Conservation (phyloP, 768 basidiomycete genomes). For the Megacollybia marginata region DNA sequence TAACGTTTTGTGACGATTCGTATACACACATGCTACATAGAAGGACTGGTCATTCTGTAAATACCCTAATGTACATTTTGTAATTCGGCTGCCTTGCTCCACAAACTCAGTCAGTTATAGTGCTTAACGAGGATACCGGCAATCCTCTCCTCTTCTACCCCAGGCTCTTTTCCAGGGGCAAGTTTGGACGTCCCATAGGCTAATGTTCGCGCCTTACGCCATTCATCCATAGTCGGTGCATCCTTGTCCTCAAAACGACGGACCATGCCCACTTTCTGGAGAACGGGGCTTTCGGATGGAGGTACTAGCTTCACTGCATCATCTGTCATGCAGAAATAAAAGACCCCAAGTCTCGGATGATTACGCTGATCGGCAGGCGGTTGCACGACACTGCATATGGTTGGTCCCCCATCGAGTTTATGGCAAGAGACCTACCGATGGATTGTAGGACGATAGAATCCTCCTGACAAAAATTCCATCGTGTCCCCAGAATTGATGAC, state of each 20-base stretch:
- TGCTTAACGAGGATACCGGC: slow-evolving; percentile 50
- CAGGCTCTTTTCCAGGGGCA: slow-evolving; percentile 28
- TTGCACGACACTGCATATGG: slow-evolving; percentile 31
- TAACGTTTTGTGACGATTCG: too few species aligned
- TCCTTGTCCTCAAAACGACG: slow-evolving; percentile 27
- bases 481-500: slow-evolving; percentile 51
- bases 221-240: slow-evolving; percentile 45
- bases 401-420: too few species aligned
- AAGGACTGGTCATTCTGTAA: too few species aligned
- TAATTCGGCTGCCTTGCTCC: too few species aligned
- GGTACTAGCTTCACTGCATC: slow-evolving; percentile 43
- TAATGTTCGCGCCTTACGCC: slow-evolving; percentile 42
- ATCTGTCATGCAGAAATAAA: slow-evolving; percentile 50
- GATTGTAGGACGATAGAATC: slow-evolving; percentile 51
- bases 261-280: slow-evolving; percentile 36
- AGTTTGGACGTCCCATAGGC: slow-evolving; percentile 47
- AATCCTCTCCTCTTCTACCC: slow-evolving; percentile 48
- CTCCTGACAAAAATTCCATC: slow-evolving; percentile 54
- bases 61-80: too few species aligned
- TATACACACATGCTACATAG: too few species aligned
- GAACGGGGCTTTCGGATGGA: slow-evolving; percentile 36
- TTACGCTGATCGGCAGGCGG: slow-evolving; percentile 48
- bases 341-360: slow-evolving; percentile 44
- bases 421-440: slow-evolving; percentile 26
- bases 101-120: slow-evolving; percentile 30